A percentile compares a stretch with the other conserved stretches of the same genome.
These are phyloP conservation scores for Aspergillus nanangensis DNA, from an alignment of 495 filamentous ascomycete genomes.

Conservation along the genomic window DNA sequence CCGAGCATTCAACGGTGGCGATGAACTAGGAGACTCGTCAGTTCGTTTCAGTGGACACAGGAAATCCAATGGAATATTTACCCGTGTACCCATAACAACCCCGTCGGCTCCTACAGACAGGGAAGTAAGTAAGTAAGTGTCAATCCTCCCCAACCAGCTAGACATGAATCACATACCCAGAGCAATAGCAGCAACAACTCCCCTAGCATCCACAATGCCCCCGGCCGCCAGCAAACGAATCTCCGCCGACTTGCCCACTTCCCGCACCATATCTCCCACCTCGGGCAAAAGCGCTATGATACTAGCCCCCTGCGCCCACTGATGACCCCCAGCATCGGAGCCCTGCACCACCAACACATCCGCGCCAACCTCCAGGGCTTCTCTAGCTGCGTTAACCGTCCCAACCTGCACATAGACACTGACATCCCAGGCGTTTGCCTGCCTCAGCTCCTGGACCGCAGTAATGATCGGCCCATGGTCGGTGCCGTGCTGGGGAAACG, in stretches of 20 bases:
- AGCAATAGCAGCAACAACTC: not conserved
- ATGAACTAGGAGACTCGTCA: not conserved
- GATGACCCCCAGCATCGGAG: not conserved
- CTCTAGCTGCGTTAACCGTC: not conserved
- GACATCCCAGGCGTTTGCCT: not conserved
- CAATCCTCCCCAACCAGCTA: not conserved
- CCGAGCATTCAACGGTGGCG: not conserved
- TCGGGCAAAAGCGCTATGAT: not conserved
- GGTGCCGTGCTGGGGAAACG: not conserved
- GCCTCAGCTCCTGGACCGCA: not conserved
- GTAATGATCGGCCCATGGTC: not conserved
- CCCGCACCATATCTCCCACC: not conserved
- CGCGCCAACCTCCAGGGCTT: not conserved
- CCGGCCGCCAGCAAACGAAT: not conserved
- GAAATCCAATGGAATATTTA: not conserved
- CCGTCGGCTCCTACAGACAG: not conserved
- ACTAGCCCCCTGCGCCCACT: not conserved
- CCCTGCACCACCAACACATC: slow-evolving; percentile 1
- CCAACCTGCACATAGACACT: not conserved
- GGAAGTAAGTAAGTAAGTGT: not conserved
- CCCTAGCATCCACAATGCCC: not conserved
- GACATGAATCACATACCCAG: not conserved
- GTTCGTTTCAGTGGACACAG: not conserved
- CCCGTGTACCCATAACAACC: not conserved
- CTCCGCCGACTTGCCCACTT: not conserved